Base-by-base conservation (phyloP, 2,329 filamentous ascomycete genomes). In the Diplodia intermedia region DNA sequence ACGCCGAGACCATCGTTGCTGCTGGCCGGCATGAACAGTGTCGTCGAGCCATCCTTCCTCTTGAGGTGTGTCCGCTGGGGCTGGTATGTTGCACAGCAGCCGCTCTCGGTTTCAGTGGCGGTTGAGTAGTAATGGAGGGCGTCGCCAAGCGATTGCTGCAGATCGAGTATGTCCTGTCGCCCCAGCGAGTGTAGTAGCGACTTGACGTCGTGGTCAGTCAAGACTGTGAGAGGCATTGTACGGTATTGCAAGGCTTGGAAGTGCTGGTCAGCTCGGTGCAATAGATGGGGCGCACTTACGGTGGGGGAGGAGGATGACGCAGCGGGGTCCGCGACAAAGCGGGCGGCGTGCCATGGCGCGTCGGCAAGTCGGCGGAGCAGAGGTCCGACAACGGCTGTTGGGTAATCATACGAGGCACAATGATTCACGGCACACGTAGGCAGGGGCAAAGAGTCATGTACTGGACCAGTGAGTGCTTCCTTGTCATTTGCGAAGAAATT, bases 11-110 rank as follows among this genome's bases (percentile, higher is more conserved):
- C 84, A 50, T 83, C 82, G 36, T 85, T 84, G 15, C 86, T 87
- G 49, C 83, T 88, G 14, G 88, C 88, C 2, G 89, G 89, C 87
- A 90, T 89, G 78, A 90, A 89, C 11, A 91, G 79, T 3, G 87
- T 90, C 1, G 86, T 88, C 38, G 84, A 83, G 3, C 88, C 88
- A 82, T 88, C 84, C 63, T 84, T 84, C 14, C 86, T 85, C 65
- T 86, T 86, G 65, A 91, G 83, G 1, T 84, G 81, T 1, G 87
- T 89, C 50, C 88, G 82, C 68, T 85, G 83, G 0, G 88, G 88
- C 69, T 91, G 89, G 70, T 86, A 89, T 11, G 83, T 82, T 1
- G 86, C 85, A 66, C 84, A 86, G 71, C 86, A 89, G 43, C 84
- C 85, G 71, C 83, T 63, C 33, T 68, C 80, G 47, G 85, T 83